Evolutionary conservation across 2,329 filamentous ascomycete species (phyloP).

Genomic region (Ophiosphaerella korrae): DNA sequence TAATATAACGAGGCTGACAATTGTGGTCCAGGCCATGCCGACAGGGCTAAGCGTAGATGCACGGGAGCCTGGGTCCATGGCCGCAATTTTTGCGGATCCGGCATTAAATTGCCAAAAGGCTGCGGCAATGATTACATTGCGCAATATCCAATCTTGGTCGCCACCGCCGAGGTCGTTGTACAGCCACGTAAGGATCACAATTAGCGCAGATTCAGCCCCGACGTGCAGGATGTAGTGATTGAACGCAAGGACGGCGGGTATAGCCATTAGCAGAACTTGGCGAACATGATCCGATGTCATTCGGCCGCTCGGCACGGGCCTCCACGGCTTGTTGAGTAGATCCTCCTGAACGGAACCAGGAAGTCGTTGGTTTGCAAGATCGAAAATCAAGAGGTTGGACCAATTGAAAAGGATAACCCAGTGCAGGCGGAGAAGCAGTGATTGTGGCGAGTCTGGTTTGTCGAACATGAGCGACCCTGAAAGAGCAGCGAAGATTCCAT

Average conservation of each 20-base stretch:
- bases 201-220: slow-evolving; percentile 25
- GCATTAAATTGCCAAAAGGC: slow-evolving; percentile 10
- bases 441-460: neutral
- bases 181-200: slow-evolving; percentile 42
- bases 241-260: slow-evolving; percentile 11
- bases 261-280: slow-evolving; percentile 12
- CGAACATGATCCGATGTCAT: slow-evolving; percentile 25
- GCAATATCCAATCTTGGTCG: slow-evolving; percentile 13
- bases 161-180: slow-evolving; percentile 47
- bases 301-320: slow-evolving; percentile 28
- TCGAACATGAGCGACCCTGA: neutral
- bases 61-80: no score
- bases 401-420: slow-evolving; percentile 29
- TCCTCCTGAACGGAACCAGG: slow-evolving; percentile 42
- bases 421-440: neutral
- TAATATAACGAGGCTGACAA: slow-evolving; percentile 17
- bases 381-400: slow-evolving; percentile 48
- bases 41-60: neutral
- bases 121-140: slow-evolving; percentile 14
- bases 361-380: slow-evolving; percentile 46
- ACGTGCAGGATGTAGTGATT: slow-evolving; percentile 24
- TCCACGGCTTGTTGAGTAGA: slow-evolving; percentile 48
- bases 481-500: slow-evolving; percentile 8
- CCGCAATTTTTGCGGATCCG: slow-evolving; percentile 7
- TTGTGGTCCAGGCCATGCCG: slow-evolving; percentile 3